Conservation (phyloP, 2,329 filamentous ascomycete species). For the Monilinia aucupariae region DNA sequence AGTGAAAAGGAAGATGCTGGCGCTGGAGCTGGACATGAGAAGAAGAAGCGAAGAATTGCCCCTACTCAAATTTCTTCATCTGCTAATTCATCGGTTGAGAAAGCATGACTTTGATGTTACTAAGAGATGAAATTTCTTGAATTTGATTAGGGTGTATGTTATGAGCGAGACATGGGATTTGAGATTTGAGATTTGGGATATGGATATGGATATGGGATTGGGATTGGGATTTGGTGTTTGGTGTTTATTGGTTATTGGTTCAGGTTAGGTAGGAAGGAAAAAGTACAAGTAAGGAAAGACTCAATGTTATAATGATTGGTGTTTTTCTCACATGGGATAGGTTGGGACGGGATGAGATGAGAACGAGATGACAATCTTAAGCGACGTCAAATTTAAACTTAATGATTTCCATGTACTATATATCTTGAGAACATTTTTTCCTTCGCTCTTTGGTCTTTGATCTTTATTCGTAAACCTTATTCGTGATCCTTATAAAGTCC, state of each 20-base stretch:
- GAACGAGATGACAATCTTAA: neutral
- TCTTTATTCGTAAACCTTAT: no score
- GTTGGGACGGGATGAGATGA: no score
- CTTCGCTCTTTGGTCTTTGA: neutral
- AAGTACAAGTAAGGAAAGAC: neutral
- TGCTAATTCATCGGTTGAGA: neutral
- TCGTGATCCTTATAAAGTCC: no score
- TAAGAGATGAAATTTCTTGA: neutral
- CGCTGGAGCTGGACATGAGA: constrained; percentile 34
- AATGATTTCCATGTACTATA: neutral
- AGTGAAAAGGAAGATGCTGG: constrained; percentile 51
- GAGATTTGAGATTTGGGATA: no score
- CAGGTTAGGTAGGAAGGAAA: neutral
- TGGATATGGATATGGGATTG: no score
- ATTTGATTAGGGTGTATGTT: neutral
- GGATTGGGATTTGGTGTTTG: no score
- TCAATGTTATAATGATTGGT: neutral
- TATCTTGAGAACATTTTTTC: no score
- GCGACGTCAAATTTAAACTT: neutral
- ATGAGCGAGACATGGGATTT: no score
- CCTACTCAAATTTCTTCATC: constrained; percentile 45
- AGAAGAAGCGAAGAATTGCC: constrained; percentile 64
- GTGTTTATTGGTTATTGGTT: neutral
- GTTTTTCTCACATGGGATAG: neutral
- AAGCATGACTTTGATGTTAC: neutral